These are phyloP conservation scores for Ophiosphaerella narmari DNA, from an alignment of 2,329 filamentous ascomycete genomes.

Conservation along the genomic window DNA sequence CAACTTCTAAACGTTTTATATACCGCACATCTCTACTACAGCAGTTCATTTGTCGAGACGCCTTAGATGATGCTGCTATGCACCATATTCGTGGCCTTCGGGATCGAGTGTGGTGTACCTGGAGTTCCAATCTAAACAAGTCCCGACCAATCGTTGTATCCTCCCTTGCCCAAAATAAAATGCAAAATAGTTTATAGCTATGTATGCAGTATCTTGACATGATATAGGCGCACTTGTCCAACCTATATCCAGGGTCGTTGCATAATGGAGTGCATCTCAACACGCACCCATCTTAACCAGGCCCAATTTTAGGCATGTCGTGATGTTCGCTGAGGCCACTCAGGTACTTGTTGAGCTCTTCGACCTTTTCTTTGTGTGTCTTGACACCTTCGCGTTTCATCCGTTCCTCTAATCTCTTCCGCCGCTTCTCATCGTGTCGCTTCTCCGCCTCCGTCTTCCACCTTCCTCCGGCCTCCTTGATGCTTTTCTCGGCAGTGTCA, in stretches of 20 bases:
- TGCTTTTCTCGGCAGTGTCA: constrained; percentile 30
- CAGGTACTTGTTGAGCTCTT: constrained; percentile 92
- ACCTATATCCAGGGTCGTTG: not conserved
- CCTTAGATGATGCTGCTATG: no score
- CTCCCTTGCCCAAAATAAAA: no score
- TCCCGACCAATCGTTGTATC: no score
- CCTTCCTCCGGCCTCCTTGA: constrained; percentile 32
- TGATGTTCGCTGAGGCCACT: constrained; percentile 94
- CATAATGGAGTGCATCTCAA: not conserved
- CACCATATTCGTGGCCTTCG: no score
- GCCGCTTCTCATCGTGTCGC: constrained; percentile 77
- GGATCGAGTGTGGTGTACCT: no score
- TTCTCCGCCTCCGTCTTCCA: constrained; percentile 84
- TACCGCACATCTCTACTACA: no score
- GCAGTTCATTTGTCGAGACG: no score
- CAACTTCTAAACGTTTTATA: no score
- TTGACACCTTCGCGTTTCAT: constrained; percentile 85
- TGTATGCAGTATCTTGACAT: no score
- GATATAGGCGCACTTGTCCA: no score
- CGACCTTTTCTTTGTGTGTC: constrained; percentile 95
- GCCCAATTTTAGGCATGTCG: constrained; percentile 74
- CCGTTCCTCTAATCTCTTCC: constrained; percentile 80
- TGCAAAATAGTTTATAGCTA: no score
- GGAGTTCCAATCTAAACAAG: no score
- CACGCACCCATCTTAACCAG: constrained; percentile 52